Base-by-base conservation (phyloP, 1,284 basidiomycete genomes). In the Papiliotrema fonsecae region DNA sequence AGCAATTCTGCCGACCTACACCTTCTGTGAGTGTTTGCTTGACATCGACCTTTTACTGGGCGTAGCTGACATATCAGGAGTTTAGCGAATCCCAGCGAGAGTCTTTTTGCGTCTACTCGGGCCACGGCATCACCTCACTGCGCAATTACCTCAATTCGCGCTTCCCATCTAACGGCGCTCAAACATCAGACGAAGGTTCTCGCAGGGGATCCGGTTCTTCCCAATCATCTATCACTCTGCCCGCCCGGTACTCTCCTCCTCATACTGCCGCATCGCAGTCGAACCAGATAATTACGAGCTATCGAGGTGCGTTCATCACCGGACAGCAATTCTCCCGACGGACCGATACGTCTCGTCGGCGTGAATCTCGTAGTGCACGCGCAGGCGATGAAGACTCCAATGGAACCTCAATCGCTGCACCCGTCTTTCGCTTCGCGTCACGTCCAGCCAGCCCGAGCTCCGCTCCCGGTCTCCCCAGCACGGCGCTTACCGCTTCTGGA, bases 21-120 rank as follows among this genome's bases (percentile, higher is more conserved):
- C 96, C 96, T 4, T 79, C 82, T 62, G 91, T 92, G 63, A 51
- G 83, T 77, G 21, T 6, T n/a, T n/a, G n/a, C n/a, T n/a, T n/a
- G n/a, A 35, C 25, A 28, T 30, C 28, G 43, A 24, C 18, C 25
- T 26, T 40, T 22, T 36, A 30, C 14, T 34, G 27, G 16, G 21
- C 21, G 2, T 28, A 32, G 26, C 43, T 57, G 28, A 50, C 36
- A 9, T 21, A n/a, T n/a, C 56, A 93, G 88, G 89, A 92, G 50
- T 98, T 97, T 71, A 97, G 89, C 65, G 79, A 85, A 26, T 86
- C 85, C 46, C 96, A 98, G 70, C 83, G 90, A 42, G 78, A 82
- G n/a, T 83, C 89, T 2, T 99, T 98, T 69, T 98, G 96, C 70
- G 96, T 99, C 11, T 99, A 91, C 74, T 94, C 91, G 4, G 91